Base-by-base conservation (phyloP, 1,284 basidiomycete species). In the Ustilago trichophora region DNA sequence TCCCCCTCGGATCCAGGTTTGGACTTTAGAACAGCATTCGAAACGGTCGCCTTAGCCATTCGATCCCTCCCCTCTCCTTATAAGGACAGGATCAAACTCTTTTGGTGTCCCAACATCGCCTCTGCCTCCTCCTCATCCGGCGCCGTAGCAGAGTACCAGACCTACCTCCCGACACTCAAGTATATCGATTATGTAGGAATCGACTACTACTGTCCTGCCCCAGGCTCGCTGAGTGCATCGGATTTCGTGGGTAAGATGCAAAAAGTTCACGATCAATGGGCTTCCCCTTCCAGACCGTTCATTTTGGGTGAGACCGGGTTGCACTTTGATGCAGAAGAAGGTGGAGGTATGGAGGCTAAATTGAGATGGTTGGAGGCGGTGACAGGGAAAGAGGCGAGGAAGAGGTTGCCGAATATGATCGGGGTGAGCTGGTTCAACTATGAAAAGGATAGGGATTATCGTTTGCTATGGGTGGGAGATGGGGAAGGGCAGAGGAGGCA, bases 71-170 rank as follows among this genome's bases (percentile, higher is more conserved):
- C 47, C 0, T 15, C 15, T 1, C 10, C 21, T 10, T 60, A 52
- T 8, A 16, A 16, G 0, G n/a, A 32, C 16, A 43, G 44, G 40
- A 22, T 66, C 13, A 66, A 66, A 26, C 36, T 66, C 27, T 66
- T 59, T 33, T 66, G 54, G 54, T 66, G 63, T 21, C 63, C 63
- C 43, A 66, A 66, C 37, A 66, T 66, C 44, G 63, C 63, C 9
- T 60, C 56, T 3, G 33, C 44, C 19, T 26, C 47, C 4, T 21
- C 44, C 19, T 26, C 47, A 3, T 21, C 38, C 3, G 51, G 34
- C 18, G 63, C 63, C 4, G n/a, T 40, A 15, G 36, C 36, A 2
- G 63, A 66, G 24, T 66, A 66, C 45, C 21, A 41, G 8, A 43
- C 43, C 6, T 66, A 48, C 45, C 53, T 55, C 3, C 63, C 63